A percentile compares a stretch with the other conserved stretches of the same genome.
These are phyloP conservation scores for Jaltomata sinuosa DNA, from an alignment of 257 asterid genomes.

Conservation along the genomic window DNA sequence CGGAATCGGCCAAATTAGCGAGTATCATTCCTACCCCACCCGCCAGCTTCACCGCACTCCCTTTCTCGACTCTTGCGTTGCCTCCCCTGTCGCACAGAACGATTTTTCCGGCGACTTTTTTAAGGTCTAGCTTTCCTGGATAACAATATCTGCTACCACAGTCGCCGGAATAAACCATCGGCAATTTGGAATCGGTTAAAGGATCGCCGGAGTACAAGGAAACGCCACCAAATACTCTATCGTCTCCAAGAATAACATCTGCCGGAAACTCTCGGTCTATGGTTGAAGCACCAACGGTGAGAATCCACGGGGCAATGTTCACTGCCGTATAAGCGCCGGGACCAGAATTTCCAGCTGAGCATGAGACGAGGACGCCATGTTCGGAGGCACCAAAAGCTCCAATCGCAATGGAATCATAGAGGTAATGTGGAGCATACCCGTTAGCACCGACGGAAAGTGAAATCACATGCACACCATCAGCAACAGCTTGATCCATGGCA, in stretches of 20 bases:
- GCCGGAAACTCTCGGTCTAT: slow-evolving; percentile 91
- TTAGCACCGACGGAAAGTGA: slow-evolving; percentile 78
- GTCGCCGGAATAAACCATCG: slow-evolving; percentile 58
- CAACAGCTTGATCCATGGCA: slow-evolving; percentile 70
- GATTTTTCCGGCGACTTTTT: slow-evolving; percentile 67
- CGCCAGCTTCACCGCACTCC: slow-evolving; percentile 78
- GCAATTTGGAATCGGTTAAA: slow-evolving; percentile 26
- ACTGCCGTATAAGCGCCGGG: slow-evolving; percentile 58
- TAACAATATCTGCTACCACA: slow-evolving; percentile 82
- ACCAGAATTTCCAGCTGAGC: slow-evolving; percentile 90
- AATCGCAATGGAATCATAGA: slow-evolving; percentile 71
- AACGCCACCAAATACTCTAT: slow-evolving; percentile 53
- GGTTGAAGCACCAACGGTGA: slow-evolving; percentile 95
- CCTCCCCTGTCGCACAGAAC: slow-evolving; percentile 94
- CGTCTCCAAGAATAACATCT: slow-evolving; percentile 72
- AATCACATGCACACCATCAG: slow-evolving; percentile 70
- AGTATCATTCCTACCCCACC: slow-evolving; percentile 85
- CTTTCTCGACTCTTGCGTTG: slow-evolving; percentile 84
- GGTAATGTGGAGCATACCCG: slow-evolving; percentile 62
- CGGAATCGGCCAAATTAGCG: slow-evolving; percentile 73
- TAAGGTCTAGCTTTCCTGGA: slow-evolving; percentile 42
- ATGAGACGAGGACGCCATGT: slow-evolving; percentile 78
- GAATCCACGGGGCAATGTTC: slow-evolving; percentile 92
- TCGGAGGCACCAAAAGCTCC: slow-evolving; percentile 71
- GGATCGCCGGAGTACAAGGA: slow-evolving; percentile 64